A percentile compares a stretch with the other conserved stretches of the same genome.
These are phyloP conservation scores for Royoungia palumana DNA, from an alignment of 768 basidiomycete species.

Conservation along the genomic window DNA sequence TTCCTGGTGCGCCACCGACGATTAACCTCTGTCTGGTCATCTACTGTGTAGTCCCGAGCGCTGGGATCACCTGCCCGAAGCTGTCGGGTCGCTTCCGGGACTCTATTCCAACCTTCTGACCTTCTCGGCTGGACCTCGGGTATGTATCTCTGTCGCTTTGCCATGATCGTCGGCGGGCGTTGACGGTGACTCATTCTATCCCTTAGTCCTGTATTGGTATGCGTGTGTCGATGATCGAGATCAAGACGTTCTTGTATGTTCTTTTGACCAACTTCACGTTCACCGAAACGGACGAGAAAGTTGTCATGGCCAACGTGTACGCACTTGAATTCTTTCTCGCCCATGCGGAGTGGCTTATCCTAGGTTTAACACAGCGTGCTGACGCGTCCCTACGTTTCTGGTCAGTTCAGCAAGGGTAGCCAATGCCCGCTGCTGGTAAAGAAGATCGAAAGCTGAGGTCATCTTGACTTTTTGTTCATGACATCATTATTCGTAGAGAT, in stretches of 20 bases:
- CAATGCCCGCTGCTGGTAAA: constrained; percentile 59
- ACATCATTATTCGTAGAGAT: too few species aligned
- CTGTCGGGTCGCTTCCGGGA: constrained; percentile 60
- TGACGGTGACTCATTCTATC: background rate
- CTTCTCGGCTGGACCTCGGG: constrained; percentile 80
- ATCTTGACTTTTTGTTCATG: too few species aligned
- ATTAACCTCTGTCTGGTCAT: background rate
- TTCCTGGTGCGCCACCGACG: constrained; percentile 1
- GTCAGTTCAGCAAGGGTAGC: constrained; percentile 54
- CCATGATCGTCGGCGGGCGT: background rate
- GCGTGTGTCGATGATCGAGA: constrained; percentile 80
- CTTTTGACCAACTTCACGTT: constrained; percentile 68
- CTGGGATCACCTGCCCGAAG: constrained; percentile 74
- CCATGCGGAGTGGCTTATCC: background rate
- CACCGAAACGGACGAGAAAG: constrained; percentile 44
- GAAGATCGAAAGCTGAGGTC: constrained; percentile 18
- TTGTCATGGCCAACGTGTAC: constrained; percentile 62
- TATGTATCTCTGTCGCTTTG: constrained; percentile 34
- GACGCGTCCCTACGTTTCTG: constrained; percentile 61
- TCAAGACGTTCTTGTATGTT: constrained; percentile 72
- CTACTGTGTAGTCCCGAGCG: constrained; percentile 60
- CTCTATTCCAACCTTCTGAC: constrained; percentile 67
- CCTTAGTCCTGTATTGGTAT: constrained; percentile 77
- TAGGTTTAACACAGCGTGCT: constrained; percentile 43
- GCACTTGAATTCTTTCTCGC: constrained; percentile 19